These are phyloP conservation scores for Fraxinus paxiana DNA, from an alignment of 305 asterid species.

Conservation along the genomic window DNA sequence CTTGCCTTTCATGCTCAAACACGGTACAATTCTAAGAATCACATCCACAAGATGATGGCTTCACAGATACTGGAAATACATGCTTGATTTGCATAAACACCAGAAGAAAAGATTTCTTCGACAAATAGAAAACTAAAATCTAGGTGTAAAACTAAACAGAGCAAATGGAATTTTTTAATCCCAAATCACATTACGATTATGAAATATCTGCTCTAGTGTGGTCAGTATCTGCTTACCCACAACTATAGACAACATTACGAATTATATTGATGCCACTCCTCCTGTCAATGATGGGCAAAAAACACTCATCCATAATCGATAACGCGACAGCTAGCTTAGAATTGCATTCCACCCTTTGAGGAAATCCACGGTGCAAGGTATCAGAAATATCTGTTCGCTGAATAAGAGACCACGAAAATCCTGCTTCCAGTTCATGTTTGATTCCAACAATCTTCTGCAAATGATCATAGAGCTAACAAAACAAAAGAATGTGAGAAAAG, in stretches of 20 bases:
- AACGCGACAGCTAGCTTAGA: conserved; percentile 72
- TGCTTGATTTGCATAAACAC: conserved; percentile 4
- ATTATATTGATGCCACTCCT: conserved; percentile 69
- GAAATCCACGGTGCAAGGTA: conserved; percentile 38
- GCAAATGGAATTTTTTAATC: conserved; percentile 6
- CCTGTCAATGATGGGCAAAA: conserved; percentile 65
- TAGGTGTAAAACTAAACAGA: neutral
- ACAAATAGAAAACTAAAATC: neutral
- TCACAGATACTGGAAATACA: neutral
- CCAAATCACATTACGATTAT: conserved; percentile 10
- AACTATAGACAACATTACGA: conserved; percentile 71
- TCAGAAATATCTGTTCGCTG: conserved; percentile 59
- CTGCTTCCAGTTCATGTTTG: conserved; percentile 62
- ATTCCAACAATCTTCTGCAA: conserved; percentile 81
- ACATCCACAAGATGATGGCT: neutral
- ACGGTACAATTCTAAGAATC: neutral
- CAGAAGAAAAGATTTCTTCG: conserved; percentile 9
- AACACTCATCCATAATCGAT: conserved; percentile 73
- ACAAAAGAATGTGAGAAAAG: conserved; percentile 17
- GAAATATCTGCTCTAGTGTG: conserved; percentile 7
- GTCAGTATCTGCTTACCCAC: conserved; percentile 63
- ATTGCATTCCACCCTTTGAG: conserved; percentile 65
- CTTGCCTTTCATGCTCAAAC: neutral
- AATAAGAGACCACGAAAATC: conserved; percentile 64
- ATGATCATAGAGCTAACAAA: conserved; percentile 66